Base-by-base conservation (phyloP, 1,284 basidiomycete species). In the Moesziomyces parantarcticus region DNA sequence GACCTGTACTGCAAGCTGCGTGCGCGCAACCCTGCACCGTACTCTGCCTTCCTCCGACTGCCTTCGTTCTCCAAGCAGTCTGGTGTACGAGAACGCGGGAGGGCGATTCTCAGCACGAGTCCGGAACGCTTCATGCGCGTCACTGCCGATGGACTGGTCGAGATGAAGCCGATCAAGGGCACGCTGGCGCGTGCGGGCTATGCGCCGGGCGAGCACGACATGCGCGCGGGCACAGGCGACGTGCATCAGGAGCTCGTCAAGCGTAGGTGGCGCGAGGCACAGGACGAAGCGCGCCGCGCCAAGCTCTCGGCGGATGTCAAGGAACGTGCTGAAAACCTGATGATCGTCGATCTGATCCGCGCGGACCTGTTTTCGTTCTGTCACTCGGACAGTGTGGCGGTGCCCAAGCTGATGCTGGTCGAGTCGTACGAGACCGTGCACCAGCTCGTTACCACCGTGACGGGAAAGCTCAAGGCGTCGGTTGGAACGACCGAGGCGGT, bases 261-360 rank as follows among this genome's bases (percentile, higher is more conserved):
- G 55, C 55, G 32, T 14, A 43, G 51, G 20, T 77, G 71, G 62
- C 59, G 80, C n/a, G 34, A 64, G 45, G 42, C 48, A 2, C 72
- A 77, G 32, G 87, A 88, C 62, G 71, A 71, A 48, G 51, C 77
- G 25, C 78, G 85, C 18, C 85, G 82, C 14, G 64, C 77, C 23
- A 81, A 87, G 3, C 86, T 99, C 32, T 86, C 88, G 22, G 89
- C 89, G 6, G 94, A 92, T 81, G 86, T 87, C 43, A 99, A 98
- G 84, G 96, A 99, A 84, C 89, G 96, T 1, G 96, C 95, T 0
- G 96, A 98, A 85, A 99, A 99, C 82, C 85, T 98, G 54, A 98
- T 99, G 96, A 98, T 99, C 74, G 96, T 97, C 22, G 96, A 98
- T 82, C 88, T 98, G 42, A 97, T 97, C 77, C 89, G 94, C 16